Conservation (phyloP, 2,329 filamentous ascomycete species). For the Aspergillus neoniger region DNA sequence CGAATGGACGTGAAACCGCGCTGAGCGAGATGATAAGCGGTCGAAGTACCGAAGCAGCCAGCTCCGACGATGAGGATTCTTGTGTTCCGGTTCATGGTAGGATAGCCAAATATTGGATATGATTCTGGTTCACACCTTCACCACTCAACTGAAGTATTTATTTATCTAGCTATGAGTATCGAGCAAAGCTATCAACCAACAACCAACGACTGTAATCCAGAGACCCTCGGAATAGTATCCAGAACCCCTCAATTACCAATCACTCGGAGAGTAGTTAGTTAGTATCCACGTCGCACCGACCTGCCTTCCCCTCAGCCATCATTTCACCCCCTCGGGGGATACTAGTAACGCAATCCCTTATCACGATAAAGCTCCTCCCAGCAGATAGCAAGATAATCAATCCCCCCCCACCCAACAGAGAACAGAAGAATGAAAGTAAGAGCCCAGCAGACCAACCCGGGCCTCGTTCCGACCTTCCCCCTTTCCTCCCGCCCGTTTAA, state of each 20-base stretch:
- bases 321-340: not conserved
- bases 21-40: slow-evolving; percentile 5
- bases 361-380: not conserved
- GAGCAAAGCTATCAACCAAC: no score
- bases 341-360: not conserved
- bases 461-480: slow-evolving; percentile 9
- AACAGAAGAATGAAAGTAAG: not conserved
- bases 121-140: no score
- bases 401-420: not conserved
- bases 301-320: not conserved
- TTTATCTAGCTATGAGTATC: no score
- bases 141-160: no score
- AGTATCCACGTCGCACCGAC: not conserved
- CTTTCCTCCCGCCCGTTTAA: no score
- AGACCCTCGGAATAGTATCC: no score
- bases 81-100: not conserved
- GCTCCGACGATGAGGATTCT: slow-evolving; percentile 3
- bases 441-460: not conserved
- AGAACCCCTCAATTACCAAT: no score
- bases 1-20: slow-evolving; percentile 2
- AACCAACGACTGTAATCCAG: no score
- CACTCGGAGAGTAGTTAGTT: no score
- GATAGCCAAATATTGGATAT: no score
- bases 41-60: slow-evolving; percentile 3
- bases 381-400: no score